Percentiles rank a stretch among this genome's conserved stretches.
phyloP scores from a whole-genome alignment of 768 basidiomycete genomes.

The Panaeolus cyanescens region DNA sequence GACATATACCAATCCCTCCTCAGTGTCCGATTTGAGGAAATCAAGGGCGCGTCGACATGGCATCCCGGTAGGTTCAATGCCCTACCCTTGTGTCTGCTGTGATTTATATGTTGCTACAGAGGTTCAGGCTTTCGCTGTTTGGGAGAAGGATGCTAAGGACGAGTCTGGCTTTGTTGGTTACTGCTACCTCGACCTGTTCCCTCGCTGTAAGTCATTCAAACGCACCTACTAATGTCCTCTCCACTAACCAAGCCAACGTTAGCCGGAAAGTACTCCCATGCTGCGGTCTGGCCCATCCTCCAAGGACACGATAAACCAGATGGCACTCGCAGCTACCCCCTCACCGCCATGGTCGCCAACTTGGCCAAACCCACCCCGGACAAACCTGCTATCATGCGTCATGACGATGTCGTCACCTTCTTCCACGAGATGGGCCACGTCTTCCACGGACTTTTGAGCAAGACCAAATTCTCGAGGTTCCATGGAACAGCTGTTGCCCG shows the following conservation, averaged over 20 bases:
- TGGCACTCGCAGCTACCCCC: constrained; percentile 69
- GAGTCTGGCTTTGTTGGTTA: constrained; percentile 78
- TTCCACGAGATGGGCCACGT: constrained; percentile 90
- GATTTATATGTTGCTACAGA: constrained; percentile 40
- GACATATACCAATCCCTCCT: constrained; percentile 84
- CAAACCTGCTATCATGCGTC: constrained; percentile 83
- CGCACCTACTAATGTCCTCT: not conserved
- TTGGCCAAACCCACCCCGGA: constrained; percentile 83
- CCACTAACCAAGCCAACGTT: not conserved
- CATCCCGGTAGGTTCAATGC: constrained; percentile 61
- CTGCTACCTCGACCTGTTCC: constrained; percentile 88
- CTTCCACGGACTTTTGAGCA: constrained; percentile 70
- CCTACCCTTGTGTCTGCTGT: not conserved
- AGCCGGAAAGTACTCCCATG: constrained; percentile 85
- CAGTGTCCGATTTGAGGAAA: constrained; percentile 70
- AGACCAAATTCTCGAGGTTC: constrained; percentile 73
- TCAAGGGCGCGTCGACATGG: constrained; percentile 65
- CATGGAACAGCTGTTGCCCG: constrained; percentile 80
- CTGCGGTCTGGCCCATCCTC: constrained; percentile 80
- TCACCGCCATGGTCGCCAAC: constrained; percentile 89
- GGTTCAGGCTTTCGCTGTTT: constrained; percentile 82
- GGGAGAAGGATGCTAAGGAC: constrained; percentile 77
- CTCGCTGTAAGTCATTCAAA: constrained; percentile 54
- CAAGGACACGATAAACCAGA: constrained; percentile 60
- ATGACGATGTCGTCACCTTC: constrained; percentile 87